Percentiles rank a stretch among this genome's conserved stretches.
Conservation (phyloP, 129 eudicot species). For the Centella asiatica region DNA sequence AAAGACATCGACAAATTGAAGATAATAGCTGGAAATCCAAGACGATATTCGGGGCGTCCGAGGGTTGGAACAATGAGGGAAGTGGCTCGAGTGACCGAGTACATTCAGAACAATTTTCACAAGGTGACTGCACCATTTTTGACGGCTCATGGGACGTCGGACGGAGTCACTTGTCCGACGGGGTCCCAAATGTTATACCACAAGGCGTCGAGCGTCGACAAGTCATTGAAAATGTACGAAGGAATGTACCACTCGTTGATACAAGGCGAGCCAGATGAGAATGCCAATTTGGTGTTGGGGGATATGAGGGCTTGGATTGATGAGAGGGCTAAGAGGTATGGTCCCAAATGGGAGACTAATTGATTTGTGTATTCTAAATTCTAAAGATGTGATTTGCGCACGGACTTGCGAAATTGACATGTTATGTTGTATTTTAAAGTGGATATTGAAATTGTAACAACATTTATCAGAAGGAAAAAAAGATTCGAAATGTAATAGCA, state of each 20-base stretch:
- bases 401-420: neutral
- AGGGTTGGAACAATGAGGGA: slow-evolving; percentile 93
- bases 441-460: neutral
- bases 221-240: slow-evolving; percentile 55
- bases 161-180: slow-evolving; percentile 42
- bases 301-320: slow-evolving; percentile 92
- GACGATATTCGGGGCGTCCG: slow-evolving; percentile 57
- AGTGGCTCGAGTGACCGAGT: slow-evolving; percentile 38
- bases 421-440: too few relatives aligned
- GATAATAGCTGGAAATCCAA: slow-evolving; percentile 55
- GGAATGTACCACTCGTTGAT: slow-evolving; percentile 73
- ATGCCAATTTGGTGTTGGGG: slow-evolving; percentile 46
- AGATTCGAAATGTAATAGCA: too few relatives aligned
- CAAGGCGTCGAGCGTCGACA: slow-evolving; percentile 55
- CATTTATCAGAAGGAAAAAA: too few relatives aligned
- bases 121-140: slow-evolving; percentile 58
- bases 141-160: slow-evolving; percentile 60
- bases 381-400: neutral
- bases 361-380: neutral
- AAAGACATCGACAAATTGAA: slow-evolving; percentile 49
- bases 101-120: slow-evolving; percentile 59
- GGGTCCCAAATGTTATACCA: slow-evolving; percentile 62
- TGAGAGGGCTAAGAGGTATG: slow-evolving; percentile 51
- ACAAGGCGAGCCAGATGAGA: slow-evolving; percentile 74
- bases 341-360: slow-evolving; percentile 15